Conservation (phyloP, 2,329 filamentous ascomycete species). For the Achaetomium macrosporum region DNA sequence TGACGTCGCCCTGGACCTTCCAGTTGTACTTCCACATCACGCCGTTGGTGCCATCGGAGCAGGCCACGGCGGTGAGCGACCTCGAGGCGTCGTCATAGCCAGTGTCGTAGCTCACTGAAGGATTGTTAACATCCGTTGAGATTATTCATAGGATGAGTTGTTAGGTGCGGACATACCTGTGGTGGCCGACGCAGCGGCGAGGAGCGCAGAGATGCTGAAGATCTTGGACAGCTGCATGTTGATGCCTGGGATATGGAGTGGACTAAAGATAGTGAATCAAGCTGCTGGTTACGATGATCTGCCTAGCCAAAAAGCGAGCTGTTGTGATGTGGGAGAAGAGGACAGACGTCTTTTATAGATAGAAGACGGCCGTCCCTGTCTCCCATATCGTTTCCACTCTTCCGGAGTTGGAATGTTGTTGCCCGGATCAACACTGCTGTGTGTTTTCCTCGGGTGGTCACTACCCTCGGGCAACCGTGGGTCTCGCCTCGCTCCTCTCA, state of each 20-base stretch:
- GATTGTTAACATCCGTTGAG: background rate
- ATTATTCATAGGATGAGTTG: background rate
- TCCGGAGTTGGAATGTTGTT: background rate
- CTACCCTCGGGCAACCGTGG: background rate
- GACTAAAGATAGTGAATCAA: background rate
- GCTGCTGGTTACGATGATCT: slow-evolving; percentile 1
- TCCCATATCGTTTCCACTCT: background rate
- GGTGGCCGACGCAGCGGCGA: slow-evolving; percentile 24
- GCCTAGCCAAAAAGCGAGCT: background rate
- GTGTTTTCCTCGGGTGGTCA: too few species aligned
- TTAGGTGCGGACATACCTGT: slow-evolving; percentile 17
- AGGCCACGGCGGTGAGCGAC: slow-evolving; percentile 53
- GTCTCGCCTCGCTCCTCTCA: background rate
- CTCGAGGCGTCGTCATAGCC: slow-evolving; percentile 60
- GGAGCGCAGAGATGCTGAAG: slow-evolving; percentile 25
- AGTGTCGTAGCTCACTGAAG: slow-evolving; percentile 61
- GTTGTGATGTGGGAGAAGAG: background rate
- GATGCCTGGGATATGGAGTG: slow-evolving; percentile 5
- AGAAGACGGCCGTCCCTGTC: too few species aligned
- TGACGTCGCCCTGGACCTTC: slow-evolving; percentile 47
- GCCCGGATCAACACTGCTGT: background rate
- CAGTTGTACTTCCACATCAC: slow-evolving; percentile 58
- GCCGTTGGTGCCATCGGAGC: slow-evolving; percentile 63
- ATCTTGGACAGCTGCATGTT: slow-evolving; percentile 26
- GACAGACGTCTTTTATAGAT: background rate